These are phyloP conservation scores for Cyclotella cryptica DNA, from an alignment of 108 stramenopile species.

Conservation along the genomic window DNA sequence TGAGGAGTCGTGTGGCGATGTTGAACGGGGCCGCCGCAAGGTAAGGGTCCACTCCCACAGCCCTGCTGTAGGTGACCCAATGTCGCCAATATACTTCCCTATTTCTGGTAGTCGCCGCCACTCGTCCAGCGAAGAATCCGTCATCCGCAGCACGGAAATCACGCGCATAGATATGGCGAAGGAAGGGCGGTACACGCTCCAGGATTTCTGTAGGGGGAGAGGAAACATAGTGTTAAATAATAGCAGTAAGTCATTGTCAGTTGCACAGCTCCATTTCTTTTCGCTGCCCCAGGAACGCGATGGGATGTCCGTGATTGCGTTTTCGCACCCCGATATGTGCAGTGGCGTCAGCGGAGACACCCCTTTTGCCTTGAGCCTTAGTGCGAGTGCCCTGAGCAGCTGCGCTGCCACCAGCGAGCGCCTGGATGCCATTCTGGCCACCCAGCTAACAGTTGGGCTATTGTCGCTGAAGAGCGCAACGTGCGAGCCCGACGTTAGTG, in stretches of 20 bases:
- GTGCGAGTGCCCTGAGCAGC: conserved; percentile 8
- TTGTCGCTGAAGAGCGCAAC: conserved; percentile 24
- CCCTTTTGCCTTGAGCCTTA: background rate
- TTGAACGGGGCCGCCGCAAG: no score
- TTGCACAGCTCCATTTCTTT: background rate
- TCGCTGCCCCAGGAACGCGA: conserved; percentile 23
- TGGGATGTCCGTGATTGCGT: conserved; percentile 14
- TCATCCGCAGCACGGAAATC: conserved; percentile 13
- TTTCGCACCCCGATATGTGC: background rate
- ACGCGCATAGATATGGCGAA: background rate
- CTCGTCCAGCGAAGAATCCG: conserved; percentile 18
- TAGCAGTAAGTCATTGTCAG: background rate
- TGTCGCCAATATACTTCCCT: background rate
- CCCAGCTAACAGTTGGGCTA: conserved; percentile 17
- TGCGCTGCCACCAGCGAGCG: background rate
- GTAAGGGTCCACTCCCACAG: conserved; percentile 30
- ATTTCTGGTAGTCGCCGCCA: background rate
- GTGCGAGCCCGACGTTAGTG: background rate
- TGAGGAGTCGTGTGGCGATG: no score
- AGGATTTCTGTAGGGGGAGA: conserved; percentile 13
- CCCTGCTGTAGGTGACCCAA: background rate
- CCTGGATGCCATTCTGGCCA: conserved; percentile 5
- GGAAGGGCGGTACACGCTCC: conserved; percentile 4
- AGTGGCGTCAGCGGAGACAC: conserved; percentile 14
- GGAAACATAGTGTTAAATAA: conserved; percentile 11